A percentile compares a stretch with the other conserved stretches of the same genome.
These are phyloP conservation scores for Fusarium sp. DNA, from an alignment of 2,329 filamentous ascomycete species.

Conservation along the genomic window DNA sequence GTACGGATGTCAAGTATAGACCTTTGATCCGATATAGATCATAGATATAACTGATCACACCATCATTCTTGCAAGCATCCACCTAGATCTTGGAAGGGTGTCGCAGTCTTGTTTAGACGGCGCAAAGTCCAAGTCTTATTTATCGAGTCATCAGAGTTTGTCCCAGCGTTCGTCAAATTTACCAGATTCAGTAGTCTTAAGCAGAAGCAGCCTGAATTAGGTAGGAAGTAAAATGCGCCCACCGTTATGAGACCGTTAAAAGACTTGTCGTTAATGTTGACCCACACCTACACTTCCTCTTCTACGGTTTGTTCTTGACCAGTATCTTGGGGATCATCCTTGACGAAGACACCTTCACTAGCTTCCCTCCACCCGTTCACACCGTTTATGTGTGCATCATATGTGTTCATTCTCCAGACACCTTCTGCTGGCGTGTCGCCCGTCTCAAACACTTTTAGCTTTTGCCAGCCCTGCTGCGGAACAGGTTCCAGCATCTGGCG, in stretches of 20 bases:
- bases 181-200: neutral
- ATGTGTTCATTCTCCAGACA: slow-evolving; percentile 60
- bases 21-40: slow-evolving; percentile 22
- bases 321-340: slow-evolving; percentile 14
- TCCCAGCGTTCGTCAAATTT: neutral
- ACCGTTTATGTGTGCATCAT: slow-evolving; percentile 54
- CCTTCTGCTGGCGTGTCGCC: slow-evolving; percentile 61
- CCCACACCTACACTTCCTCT: slow-evolving; percentile 2
- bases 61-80: neutral
- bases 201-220: neutral
- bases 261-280: too few relatives aligned
- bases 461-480: slow-evolving; percentile 52
- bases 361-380: slow-evolving; percentile 58
- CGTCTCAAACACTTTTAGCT: slow-evolving; percentile 62
- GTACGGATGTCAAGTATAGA: slow-evolving; percentile 7
- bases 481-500: slow-evolving; percentile 53
- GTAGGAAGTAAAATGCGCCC: neutral
- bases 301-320: neutral
- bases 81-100: neutral
- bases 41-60: slow-evolving; percentile 20
- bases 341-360: slow-evolving; percentile 60
- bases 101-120: too few relatives aligned
- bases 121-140: neutral
- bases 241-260: neutral
- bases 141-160: neutral